Evolutionary conservation across 345 rosid species (phyloP).

Genomic region (Ricinus communis): DNA sequence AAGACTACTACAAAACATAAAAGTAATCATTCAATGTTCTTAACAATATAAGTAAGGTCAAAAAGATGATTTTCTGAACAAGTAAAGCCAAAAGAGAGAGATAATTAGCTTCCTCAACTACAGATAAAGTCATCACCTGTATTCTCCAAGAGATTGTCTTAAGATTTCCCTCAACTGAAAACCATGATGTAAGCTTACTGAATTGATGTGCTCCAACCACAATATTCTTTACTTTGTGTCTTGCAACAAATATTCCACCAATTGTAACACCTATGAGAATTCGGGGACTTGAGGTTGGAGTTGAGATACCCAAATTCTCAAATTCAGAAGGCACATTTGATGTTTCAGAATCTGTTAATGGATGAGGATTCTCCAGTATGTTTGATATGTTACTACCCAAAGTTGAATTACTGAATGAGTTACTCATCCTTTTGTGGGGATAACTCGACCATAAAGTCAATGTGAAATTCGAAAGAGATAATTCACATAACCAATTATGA

Average conservation of each 20-base stretch:
- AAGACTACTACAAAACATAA: background rate
- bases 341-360: conserved; percentile 34
- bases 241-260: conserved; percentile 49
- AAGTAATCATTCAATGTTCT: background rate
- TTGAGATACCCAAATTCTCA: conserved; percentile 36
- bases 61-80: background rate
- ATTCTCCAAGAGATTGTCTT: conserved; percentile 51
- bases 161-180: conserved; percentile 56
- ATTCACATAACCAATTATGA: conserved; percentile 57
- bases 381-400: conserved; percentile 18
- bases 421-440: conserved; percentile 32
- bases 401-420: conserved; percentile 32
- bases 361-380: conserved; percentile 28
- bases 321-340: conserved; percentile 38
- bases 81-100: conserved; percentile 17
- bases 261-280: conserved; percentile 47
- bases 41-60: background rate
- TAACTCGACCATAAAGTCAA: conserved; percentile 46
- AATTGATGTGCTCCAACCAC: conserved; percentile 49
- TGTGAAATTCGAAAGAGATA: conserved; percentile 56
- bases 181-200: conserved; percentile 53
- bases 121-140: conserved; percentile 50
- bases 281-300: conserved; percentile 39
- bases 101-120: conserved; percentile 11
- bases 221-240: conserved; percentile 49